Conservation (phyloP, 345 rosid species). For the Luvunga scandens region DNA sequence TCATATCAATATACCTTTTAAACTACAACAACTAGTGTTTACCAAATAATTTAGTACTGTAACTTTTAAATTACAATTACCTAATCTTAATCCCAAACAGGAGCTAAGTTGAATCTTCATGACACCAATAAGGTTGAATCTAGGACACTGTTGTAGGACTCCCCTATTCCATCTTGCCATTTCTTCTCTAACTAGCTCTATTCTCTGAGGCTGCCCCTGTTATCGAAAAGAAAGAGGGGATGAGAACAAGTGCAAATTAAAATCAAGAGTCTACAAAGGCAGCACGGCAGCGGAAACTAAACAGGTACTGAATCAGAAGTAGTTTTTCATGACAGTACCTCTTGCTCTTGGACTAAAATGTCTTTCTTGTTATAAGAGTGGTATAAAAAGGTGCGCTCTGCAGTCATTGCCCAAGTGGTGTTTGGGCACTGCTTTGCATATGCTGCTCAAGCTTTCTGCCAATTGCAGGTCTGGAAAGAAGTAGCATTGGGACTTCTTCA, state of each 20-base stretch:
- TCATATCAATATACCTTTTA: no score
- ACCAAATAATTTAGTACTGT: no score
- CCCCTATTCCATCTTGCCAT: neutral
- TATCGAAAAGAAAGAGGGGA: neutral
- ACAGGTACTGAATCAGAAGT: neutral
- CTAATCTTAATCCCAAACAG: no score
- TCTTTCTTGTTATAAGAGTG: neutral
- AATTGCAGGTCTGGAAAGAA: no score
- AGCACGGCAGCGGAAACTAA: no score
- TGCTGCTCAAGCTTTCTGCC: neutral
- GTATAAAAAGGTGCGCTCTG: neutral
- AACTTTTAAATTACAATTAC: no score
- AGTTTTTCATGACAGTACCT: neutral
- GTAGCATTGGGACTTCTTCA: neutral
- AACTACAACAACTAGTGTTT: no score
- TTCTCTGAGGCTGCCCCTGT: neutral
- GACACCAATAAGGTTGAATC: neutral
- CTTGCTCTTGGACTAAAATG: neutral
- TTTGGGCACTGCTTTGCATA: neutral
- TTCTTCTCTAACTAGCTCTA: neutral
- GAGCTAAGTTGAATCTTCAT: neutral
- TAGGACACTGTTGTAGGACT: neutral
- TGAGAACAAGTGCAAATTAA: neutral
- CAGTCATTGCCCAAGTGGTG: neutral
- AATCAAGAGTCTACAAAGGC: neutral